Base-by-base conservation (phyloP, 352 stramenopile genomes). In the Phytophthora vignae region DNA sequence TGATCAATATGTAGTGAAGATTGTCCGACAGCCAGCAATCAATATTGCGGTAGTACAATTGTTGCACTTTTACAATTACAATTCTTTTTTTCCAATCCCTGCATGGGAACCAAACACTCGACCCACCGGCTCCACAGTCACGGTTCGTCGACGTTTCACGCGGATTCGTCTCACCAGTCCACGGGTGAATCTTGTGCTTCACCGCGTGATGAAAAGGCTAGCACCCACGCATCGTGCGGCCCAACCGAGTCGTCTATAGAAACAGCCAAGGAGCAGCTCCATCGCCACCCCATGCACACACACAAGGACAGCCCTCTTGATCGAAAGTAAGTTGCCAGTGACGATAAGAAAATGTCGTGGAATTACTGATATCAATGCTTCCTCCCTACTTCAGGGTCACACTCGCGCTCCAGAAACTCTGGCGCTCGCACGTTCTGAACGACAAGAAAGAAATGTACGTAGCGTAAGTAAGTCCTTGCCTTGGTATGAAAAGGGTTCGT, bases 331-430 rank as follows among this genome's bases (percentile, higher is more conserved):
- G 76, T 48, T 48, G 22, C 19, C 21, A 55, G 10, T 4, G 10
- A 19, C 22, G 19, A 31, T 10, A 36, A 21, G 15, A 55, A 36
- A 11, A 19, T 1, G 21, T 7, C 5, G 17, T 15, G 27, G 19
- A 33, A 12, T 64, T n/a, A 53, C 22, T 6, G 19, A 12, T 27
- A 21, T 48, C 17, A 9, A 49, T 52, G 17, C 3, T 22, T 3
- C 15, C 17, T 27, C 0, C 15, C 17, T 27, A 27, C 25, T 11
- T 36, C 42, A 91, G 85, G 59, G 87, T 93, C 72, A 85, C 83
- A 19, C 79, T 89, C 19, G 80, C 83, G 15, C 78, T 91, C 27
- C 81, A 83, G 60, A 83, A 90, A 57, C 75, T 93, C 65, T 81
- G 88, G 77, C 76, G 71, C 48, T 85, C 89, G 48, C 83, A 73